A percentile compares a stretch with the other conserved stretches of the same genome.
phyloP scores from a whole-genome alignment of 495 filamentous ascomycete genomes.

The Beverwykella pulmonaria region DNA sequence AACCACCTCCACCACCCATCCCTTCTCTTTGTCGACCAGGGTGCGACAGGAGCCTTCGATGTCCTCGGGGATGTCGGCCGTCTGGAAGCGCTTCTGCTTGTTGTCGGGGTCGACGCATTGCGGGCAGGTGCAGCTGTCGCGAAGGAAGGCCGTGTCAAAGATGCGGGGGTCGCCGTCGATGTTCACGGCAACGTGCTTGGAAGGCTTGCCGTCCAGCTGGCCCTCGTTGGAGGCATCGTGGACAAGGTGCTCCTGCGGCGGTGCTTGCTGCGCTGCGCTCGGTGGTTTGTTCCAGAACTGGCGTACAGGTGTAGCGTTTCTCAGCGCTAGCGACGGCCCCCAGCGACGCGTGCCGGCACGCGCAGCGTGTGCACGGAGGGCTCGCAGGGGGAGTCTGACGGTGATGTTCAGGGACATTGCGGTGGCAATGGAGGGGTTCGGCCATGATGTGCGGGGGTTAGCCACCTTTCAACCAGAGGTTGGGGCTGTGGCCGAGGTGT shows the following conservation, averaged over 20 bases:
- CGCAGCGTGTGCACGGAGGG: neutral
- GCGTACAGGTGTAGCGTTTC: conserved; percentile 3
- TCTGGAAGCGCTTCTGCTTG: conserved; percentile 79
- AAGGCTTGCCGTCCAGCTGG: conserved; percentile 35
- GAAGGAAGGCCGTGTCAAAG: conserved; percentile 59
- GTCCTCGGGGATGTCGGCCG: conserved; percentile 64
- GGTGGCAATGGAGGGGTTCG: conserved; percentile 4
- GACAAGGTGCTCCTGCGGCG: conserved; percentile 25
- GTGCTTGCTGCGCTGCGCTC: neutral
- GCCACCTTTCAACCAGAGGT: neutral
- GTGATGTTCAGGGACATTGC: conserved; percentile 24
- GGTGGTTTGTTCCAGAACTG: conserved; percentile 15
- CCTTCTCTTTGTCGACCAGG: conserved; percentile 33
- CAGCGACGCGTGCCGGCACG: conserved; percentile 2
- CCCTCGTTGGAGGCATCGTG: conserved; percentile 34
- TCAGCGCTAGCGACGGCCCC: neutral
- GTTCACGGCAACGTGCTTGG: conserved; percentile 32
- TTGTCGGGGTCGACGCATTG: conserved; percentile 75
- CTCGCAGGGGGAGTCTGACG: conserved; percentile 20
- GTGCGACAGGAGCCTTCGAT: conserved; percentile 47
- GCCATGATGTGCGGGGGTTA: neutral
- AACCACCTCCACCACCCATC: conserved; percentile 55
- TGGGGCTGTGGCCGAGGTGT: conserved; percentile 10
- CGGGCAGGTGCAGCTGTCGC: conserved; percentile 75
- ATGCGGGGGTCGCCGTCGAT: conserved; percentile 33